phyloP scores from a whole-genome alignment of 2,329 filamentous ascomycete genomes.

The Mariannaea elegans region DNA sequence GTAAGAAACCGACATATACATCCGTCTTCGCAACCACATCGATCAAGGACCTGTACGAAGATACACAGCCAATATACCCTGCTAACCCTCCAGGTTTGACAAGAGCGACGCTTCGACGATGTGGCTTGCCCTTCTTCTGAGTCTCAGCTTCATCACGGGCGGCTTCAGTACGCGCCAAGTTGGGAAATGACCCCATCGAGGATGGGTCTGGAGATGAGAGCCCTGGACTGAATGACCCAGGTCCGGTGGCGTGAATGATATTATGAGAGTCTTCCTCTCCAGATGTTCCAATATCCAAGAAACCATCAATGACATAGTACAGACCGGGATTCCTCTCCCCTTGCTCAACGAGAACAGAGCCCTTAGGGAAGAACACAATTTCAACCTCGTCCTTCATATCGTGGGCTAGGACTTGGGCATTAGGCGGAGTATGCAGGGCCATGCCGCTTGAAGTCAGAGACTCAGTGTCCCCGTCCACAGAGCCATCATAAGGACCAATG shows the following conservation, averaged over 20 bases:
- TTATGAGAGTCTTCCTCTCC: slow-evolving; percentile 44
- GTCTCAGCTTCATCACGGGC: slow-evolving; percentile 44
- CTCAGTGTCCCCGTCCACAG: slow-evolving; percentile 84
- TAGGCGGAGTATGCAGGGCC: slow-evolving; percentile 68
- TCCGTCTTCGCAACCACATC: slow-evolving; percentile 98
- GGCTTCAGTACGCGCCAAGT: slow-evolving; percentile 38
- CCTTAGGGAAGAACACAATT: slow-evolving; percentile 96
- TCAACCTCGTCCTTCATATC: slow-evolving; percentile 93
- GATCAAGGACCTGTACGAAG: slow-evolving; percentile 94
- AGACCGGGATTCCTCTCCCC: slow-evolving; percentile 95
- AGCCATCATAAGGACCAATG: slow-evolving; percentile 82
- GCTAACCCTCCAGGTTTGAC: slow-evolving; percentile 95
- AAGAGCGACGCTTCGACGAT: slow-evolving; percentile 79
- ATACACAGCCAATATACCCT: slow-evolving; percentile 93
- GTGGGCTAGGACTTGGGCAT: slow-evolving; percentile 72
- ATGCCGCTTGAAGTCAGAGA: slow-evolving; percentile 79
- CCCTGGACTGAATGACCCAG: slow-evolving; percentile 32
- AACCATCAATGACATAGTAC: slow-evolving; percentile 98
- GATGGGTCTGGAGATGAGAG: slow-evolving; percentile 32
- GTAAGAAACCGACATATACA: slow-evolving; percentile 96
- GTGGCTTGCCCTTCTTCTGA: slow-evolving; percentile 56
- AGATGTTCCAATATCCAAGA: slow-evolving; percentile 91
- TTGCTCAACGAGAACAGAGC: slow-evolving; percentile 93
- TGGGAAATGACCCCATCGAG: slow-evolving; percentile 42
- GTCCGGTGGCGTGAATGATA: slow-evolving; percentile 42